Evolutionary conservation across 23 red algal genomes (phyloP).

Genomic region (Cyanidium caldarium): DNA sequence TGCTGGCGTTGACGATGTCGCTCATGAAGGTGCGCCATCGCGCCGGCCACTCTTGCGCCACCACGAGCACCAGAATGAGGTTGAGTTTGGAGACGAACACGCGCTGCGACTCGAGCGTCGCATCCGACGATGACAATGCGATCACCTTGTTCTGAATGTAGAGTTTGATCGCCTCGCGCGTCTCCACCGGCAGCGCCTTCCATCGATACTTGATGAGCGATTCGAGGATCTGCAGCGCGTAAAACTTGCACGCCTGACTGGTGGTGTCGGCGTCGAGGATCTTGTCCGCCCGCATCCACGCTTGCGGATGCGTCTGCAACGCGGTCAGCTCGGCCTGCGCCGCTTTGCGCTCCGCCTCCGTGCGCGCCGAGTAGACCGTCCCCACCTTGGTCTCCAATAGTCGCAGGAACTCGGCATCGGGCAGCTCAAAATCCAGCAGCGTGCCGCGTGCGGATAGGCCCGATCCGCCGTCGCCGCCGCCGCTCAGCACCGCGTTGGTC

Average conservation of each 20-base stretch:
- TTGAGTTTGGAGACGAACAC: conserved; percentile 90
- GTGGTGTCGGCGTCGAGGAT: conserved; percentile 47
- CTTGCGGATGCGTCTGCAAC: conserved; percentile 55
- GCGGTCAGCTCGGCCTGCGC: conserved; percentile 56
- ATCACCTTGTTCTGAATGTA: conserved; percentile 90
- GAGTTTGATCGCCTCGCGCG: conserved; percentile 58
- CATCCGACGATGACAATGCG: conserved; percentile 44
- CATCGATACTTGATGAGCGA: conserved; percentile 84
- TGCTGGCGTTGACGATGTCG: conserved; percentile 68
- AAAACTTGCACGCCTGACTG: conserved; percentile 66
- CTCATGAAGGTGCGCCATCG: conserved; percentile 71
- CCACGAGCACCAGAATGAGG: conserved; percentile 77
- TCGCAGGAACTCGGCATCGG: conserved; percentile 67
- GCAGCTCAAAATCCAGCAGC: conserved; percentile 43
- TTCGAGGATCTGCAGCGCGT: conserved; percentile 75
- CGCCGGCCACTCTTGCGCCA: conserved; percentile 92
- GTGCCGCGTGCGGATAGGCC: too few relatives aligned
- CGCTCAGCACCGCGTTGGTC: too few relatives aligned
- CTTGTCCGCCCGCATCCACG: conserved; percentile 86
- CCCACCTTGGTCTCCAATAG: not conserved
- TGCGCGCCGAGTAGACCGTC: not conserved
- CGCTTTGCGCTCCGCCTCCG: conserved; percentile 42
- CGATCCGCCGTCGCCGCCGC: too few relatives aligned
- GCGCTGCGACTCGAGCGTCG: conserved; percentile 32
- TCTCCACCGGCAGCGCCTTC: conserved; percentile 71